Conservation (phyloP, 148 eudicot genomes). For the Vaccinium darrowii region DNA sequence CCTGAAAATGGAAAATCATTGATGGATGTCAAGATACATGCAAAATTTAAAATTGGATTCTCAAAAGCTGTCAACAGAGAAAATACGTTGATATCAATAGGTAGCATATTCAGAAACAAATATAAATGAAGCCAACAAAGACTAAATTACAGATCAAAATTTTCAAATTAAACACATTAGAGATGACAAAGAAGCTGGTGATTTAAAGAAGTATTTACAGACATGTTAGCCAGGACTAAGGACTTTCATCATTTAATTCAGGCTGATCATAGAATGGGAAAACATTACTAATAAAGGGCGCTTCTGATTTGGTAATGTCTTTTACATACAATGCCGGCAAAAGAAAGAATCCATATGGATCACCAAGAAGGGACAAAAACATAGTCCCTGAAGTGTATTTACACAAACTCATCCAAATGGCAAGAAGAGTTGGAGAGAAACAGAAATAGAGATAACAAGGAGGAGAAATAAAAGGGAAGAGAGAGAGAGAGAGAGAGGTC, state of each 20-base stretch:
- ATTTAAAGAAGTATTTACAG: neutral
- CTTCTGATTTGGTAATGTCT: neutral
- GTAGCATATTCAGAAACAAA: neutral
- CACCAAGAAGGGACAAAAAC: neutral
- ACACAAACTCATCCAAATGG: neutral
- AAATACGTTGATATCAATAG: neutral
- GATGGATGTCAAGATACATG: constrained; percentile 4
- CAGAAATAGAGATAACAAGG: neutral
- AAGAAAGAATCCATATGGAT: neutral
- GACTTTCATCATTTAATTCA: neutral
- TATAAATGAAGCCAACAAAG: neutral
- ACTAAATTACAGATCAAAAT: neutral
- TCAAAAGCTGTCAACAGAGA: constrained; percentile 5
- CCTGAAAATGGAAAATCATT: constrained; percentile 41
- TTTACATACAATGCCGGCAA: neutral
- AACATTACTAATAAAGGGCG: neutral
- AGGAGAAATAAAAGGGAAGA: neutral
- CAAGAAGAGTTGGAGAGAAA: neutral
- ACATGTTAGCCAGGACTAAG: neutral
- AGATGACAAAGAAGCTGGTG: neutral
- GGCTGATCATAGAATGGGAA: neutral
- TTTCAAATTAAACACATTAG: too few relatives aligned
- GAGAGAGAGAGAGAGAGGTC: neutral
- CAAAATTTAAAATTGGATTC: neutral
- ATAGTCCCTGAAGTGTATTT: neutral